Conservation (phyloP, 2,329 filamentous ascomycete genomes). For the Stachybotrys chlorohalonatus region DNA sequence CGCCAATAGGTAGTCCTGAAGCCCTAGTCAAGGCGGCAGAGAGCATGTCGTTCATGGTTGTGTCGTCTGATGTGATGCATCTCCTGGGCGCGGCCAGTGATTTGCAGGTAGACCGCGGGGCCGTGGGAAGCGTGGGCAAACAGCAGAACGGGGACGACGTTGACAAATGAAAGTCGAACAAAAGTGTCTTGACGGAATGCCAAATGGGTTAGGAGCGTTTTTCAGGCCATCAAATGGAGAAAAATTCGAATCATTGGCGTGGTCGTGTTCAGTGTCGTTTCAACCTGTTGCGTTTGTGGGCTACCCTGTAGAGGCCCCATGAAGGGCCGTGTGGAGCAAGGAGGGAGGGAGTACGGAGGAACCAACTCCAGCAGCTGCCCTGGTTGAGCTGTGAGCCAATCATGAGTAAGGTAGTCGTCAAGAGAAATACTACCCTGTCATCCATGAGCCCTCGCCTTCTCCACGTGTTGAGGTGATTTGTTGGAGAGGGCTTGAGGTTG, state of each 20-base stretch:
- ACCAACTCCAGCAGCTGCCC: too few relatives aligned
- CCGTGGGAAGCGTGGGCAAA: not conserved
- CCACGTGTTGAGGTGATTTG: too few relatives aligned
- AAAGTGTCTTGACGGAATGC: not conserved
- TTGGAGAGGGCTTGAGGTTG: too few relatives aligned
- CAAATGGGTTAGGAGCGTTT: not conserved
- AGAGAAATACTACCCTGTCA: too few relatives aligned
- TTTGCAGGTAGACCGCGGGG: slow-evolving; percentile 6
- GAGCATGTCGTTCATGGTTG: slow-evolving; percentile 13
- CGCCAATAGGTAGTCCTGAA: slow-evolving; percentile 15
- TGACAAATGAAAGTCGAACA: not conserved
- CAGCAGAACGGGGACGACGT: not conserved
- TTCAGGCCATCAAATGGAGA: not conserved
- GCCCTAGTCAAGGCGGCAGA: slow-evolving; percentile 13
- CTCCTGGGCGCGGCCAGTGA: slow-evolving; percentile 11
- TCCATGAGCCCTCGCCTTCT: too few relatives aligned
- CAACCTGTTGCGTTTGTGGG: too few relatives aligned
- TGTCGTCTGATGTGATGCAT: slow-evolving; percentile 14
- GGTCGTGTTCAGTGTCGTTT: too few relatives aligned
- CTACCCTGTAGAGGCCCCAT: not conserved
- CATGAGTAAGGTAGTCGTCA: too few relatives aligned
- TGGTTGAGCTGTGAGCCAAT: too few relatives aligned
- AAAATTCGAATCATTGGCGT: too few relatives aligned
- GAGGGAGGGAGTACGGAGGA: too few relatives aligned
- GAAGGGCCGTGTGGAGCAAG: too few relatives aligned